phyloP scores from a whole-genome alignment of 352 stramenopile species.

The Phytophthora pinifolia region DNA sequence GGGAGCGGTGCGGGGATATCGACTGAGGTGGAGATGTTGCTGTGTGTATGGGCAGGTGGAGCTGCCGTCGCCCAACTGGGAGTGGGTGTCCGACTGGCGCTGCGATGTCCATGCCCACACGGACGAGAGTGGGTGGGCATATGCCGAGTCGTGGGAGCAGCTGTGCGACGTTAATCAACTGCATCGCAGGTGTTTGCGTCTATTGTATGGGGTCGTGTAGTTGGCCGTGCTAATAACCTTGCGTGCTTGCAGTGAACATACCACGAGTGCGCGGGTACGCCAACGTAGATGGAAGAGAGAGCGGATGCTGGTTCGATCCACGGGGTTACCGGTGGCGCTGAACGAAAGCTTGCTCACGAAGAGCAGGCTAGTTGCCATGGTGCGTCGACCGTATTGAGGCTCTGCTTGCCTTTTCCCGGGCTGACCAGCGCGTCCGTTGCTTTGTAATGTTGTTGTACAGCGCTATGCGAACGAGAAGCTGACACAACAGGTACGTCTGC shows the following conservation, averaged over 20 bases:
- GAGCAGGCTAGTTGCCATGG: slow-evolving; percentile 35
- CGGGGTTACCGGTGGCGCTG: slow-evolving; percentile 29
- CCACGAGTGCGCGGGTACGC: slow-evolving; percentile 37
- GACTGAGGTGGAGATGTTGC: not conserved
- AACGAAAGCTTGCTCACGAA: slow-evolving; percentile 37
- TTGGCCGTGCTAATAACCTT: not conserved
- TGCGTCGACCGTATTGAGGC: slow-evolving; percentile 10
- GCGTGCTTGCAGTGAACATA: slow-evolving; percentile 34
- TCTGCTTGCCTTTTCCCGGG: not conserved
- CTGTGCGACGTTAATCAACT: slow-evolving; percentile 28
- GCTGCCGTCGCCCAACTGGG: slow-evolving; percentile 56
- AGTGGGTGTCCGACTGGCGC: slow-evolving; percentile 60
- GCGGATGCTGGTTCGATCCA: slow-evolving; percentile 45
- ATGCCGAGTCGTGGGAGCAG: slow-evolving; percentile 41
- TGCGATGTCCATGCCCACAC: slow-evolving; percentile 46
- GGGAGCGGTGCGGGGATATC: not conserved
- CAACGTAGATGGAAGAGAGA: slow-evolving; percentile 61
- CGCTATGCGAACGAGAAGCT: slow-evolving; percentile 59
- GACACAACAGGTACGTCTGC: slow-evolving; percentile 50
- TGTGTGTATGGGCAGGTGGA: slow-evolving; percentile 29
- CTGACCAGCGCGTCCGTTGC: slow-evolving; percentile 6
- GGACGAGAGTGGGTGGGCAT: slow-evolving; percentile 58
- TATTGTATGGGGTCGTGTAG: not conserved
- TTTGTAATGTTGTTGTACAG: slow-evolving; percentile 27
- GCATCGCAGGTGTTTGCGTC: slow-evolving; percentile 18